Evolutionary conservation across 768 basidiomycete genomes (phyloP).

Genomic region (Heimioporus sp.): DNA sequence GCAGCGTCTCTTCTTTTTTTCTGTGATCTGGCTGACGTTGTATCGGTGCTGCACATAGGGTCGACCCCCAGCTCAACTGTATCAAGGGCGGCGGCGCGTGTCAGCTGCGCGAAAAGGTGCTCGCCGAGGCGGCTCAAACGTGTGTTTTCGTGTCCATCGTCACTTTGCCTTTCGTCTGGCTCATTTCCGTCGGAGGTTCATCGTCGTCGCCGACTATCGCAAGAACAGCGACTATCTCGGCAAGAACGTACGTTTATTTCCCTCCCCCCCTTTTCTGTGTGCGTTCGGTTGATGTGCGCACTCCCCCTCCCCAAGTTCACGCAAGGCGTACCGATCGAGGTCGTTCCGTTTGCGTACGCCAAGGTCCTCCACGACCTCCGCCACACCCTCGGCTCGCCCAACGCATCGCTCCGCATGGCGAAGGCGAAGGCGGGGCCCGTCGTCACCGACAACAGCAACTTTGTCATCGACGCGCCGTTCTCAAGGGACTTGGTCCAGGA

Average conservation of each 20-base stretch:
- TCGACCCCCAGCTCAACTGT: conserved; percentile 82
- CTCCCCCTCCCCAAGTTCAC: too few relatives aligned
- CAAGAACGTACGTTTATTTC: conserved; percentile 74
- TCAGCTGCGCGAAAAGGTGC: conserved; percentile 94
- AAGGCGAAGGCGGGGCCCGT: conserved; percentile 93
- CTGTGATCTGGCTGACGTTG: not conserved
- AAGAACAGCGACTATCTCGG: conserved; percentile 87
- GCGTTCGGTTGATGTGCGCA: not conserved
- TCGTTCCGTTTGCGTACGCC: conserved; percentile 94
- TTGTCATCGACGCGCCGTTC: conserved; percentile 96
- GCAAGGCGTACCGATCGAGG: conserved; percentile 93
- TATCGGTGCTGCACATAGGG: conserved; percentile 44
- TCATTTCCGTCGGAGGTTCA: conserved; percentile 62
- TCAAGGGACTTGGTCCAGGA: conserved; percentile 61
- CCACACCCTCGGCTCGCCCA: conserved; percentile 57
- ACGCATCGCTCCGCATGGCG: conserved; percentile 88
- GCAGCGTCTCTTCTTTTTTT: not conserved
- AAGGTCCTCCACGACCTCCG: conserved; percentile 76
- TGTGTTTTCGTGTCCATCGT: conserved; percentile 25
- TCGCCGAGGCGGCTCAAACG: conserved; percentile 93
- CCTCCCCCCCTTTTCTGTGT: not conserved
- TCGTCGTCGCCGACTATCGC: conserved; percentile 94
- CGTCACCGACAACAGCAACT: conserved; percentile 96
- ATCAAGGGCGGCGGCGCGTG: conserved; percentile 98
- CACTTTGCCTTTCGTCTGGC: not conserved